Percentiles rank a stretch among this genome's conserved stretches.
Evolutionary conservation across 2,329 filamentous ascomycete species (phyloP).

Genomic region (Pseudocercospora fijiensis): DNA sequence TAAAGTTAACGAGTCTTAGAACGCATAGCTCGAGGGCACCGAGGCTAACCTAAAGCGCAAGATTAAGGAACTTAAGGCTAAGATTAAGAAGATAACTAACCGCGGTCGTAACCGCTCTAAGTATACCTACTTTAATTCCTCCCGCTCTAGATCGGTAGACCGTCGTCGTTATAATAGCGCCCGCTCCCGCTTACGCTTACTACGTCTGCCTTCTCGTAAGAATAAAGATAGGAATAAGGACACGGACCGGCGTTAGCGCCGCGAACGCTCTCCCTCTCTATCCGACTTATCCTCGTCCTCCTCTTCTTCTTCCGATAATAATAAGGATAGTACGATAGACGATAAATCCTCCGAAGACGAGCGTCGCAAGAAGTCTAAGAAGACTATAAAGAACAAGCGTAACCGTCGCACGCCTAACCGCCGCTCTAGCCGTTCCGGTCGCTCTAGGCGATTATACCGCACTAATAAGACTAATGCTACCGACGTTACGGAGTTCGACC

Average conservation of each 20-base stretch:
- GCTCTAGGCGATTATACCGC: background rate
- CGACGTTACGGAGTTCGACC: background rate
- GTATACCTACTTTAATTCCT: background rate
- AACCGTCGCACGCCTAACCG: background rate
- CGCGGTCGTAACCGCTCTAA: background rate
- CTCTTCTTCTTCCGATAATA: no score
- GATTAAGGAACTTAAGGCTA: background rate
- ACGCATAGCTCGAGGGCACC: background rate
- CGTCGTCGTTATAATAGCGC: no score
- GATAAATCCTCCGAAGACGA: no score
- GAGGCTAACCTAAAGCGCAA: background rate
- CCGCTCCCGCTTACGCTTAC: no score
- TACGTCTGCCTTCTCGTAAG: no score
- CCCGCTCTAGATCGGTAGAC: background rate
- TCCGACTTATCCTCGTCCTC: no score
- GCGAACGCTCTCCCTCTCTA: no score
- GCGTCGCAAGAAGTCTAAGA: no score
- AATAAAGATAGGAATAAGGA: no score
- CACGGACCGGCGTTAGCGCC: no score
- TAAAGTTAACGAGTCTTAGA: background rate
- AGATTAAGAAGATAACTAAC: background rate
- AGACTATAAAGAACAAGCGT: background rate
- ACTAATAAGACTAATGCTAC: background rate
- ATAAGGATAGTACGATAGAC: no score
- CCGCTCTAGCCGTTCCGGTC: background rate